phyloP scores from a whole-genome alignment of 2,329 filamentous ascomycete genomes.

The Aspergillus calidoustus region DNA sequence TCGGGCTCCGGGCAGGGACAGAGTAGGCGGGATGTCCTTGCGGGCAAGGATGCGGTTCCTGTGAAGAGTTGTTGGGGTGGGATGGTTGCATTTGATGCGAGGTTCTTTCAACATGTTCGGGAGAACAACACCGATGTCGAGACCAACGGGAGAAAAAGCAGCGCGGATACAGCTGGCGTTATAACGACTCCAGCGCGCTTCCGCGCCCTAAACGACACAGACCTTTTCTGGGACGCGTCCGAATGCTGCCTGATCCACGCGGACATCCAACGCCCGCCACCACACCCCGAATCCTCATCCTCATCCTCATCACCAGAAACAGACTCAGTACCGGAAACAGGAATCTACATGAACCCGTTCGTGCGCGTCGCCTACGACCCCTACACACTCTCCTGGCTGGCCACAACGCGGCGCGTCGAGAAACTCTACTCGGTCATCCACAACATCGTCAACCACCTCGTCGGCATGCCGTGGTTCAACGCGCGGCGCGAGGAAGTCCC shows the following conservation, averaged over 20 bases:
- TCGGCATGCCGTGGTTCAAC: slow-evolving; percentile 63
- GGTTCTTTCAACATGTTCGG: slow-evolving; percentile 42
- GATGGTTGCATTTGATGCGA: slow-evolving; percentile 61
- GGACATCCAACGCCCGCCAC: slow-evolving; percentile 42
- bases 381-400: slow-evolving; percentile 62
- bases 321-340: slow-evolving; percentile 48
- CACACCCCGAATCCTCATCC: too few species aligned
- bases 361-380: slow-evolving; percentile 72
- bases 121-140: background rate
- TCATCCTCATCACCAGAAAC: too few species aligned
- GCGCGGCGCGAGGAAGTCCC: slow-evolving; percentile 63
- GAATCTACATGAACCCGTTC: slow-evolving; percentile 75
- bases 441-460: slow-evolving; percentile 59
- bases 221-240: slow-evolving; percentile 65
- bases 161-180: background rate
- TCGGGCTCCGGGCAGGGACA: slow-evolving; percentile 52
- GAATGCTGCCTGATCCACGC: slow-evolving; percentile 65
- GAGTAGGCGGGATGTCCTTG: slow-evolving; percentile 65
- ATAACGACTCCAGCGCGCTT: slow-evolving; percentile 55
- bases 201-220: slow-evolving; percentile 55
- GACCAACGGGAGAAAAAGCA: background rate
- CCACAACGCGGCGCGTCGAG: slow-evolving; percentile 67
- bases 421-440: slow-evolving; percentile 65
- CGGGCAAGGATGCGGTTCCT: slow-evolving; percentile 61
- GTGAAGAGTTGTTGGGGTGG: slow-evolving; percentile 78